Base-by-base conservation (phyloP, 352 stramenopile species). In the Phytophthora lateralis region DNA sequence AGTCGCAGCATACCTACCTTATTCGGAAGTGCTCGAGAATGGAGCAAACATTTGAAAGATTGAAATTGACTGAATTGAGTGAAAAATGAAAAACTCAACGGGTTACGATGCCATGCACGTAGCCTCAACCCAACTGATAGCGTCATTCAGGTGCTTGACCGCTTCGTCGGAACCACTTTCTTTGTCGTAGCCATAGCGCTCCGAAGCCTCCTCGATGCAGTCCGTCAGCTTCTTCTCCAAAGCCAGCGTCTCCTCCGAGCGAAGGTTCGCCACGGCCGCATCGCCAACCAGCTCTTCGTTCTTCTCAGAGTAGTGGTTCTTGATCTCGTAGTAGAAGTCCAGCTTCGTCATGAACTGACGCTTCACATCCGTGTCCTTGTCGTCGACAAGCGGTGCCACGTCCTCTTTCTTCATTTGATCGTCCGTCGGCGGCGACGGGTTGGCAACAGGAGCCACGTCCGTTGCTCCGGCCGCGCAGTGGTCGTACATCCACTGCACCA, bases 321-420 rank as follows among this genome's bases (percentile, higher is more conserved):
- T 76, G 63, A 82, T 80, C 56, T 76, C 66, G 50, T 75, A 78
- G 67, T 78, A 83, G 45, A 83, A 80, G 43, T 80, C 75, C 14
- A 78, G 47, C 60, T 83, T 83, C 14, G 75, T 78, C 71, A 80
- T 83, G 61, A 76, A 71, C 50, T 61, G 58, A 7, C 66, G 57
- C 38, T 62, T 62, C 18, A 67, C 51, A 4, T 60, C 35, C 18
- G 53, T 55, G 44, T 60, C 35, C 18, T 50, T 57, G 44, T 67
- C 60, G 29, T 60, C 34, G 17, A 61, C 42, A 9, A 66, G 49
- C 35, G 66, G 55, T 14, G 21, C 55, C 18, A 71, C 60, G 18
- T 47, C 48, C 15, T 38, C 47, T 7, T 32, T 17, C 18, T 60
- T 61, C 7, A 52, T 2, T 11, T 63, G 30, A 26, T 60, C 50